These are phyloP conservation scores for Zelopaecilomyces penicillatus DNA, from an alignment of 2,329 filamentous ascomycete species.

Conservation along the genomic window DNA sequence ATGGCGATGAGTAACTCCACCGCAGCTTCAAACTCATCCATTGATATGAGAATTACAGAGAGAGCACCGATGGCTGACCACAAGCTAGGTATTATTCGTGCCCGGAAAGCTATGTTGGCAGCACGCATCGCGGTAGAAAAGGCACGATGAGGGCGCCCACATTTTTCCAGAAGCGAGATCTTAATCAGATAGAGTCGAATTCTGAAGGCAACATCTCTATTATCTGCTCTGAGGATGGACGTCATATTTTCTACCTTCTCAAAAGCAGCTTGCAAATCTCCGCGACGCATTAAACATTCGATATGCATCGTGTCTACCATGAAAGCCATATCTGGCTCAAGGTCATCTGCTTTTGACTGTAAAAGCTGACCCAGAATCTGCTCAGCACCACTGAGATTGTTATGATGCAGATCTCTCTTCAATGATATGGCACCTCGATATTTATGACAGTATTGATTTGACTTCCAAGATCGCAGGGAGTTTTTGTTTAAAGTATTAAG, in stretches of 20 bases:
- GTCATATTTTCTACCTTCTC: constrained; percentile 38
- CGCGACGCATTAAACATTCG: constrained; percentile 41
- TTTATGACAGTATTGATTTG: constrained; percentile 64
- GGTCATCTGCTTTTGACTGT: constrained; percentile 41
- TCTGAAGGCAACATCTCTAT: constrained; percentile 52
- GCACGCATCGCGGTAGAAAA: constrained; percentile 72
- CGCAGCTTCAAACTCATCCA: constrained; percentile 64
- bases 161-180: constrained; percentile 58
- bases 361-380: constrained; percentile 43
- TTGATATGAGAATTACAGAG: constrained; percentile 57
- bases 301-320: constrained; percentile 44
- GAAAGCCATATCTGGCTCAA: constrained; percentile 45
- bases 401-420: constrained; percentile 50
- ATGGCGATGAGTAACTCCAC: constrained; percentile 56
- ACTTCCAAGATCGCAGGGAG: constrained; percentile 63
- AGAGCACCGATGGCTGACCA: constrained; percentile 66
- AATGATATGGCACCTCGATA: constrained; percentile 60
- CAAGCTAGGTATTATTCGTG: constrained; percentile 58
- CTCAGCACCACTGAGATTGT: constrained; percentile 43
- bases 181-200: constrained; percentile 67
- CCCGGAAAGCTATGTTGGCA: constrained; percentile 62
- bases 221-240: constrained; percentile 32
- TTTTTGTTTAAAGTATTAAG: constrained; percentile 45
- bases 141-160: constrained; percentile 61
- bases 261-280: constrained; percentile 40